A percentile compares a stretch with the other conserved stretches of the same genome.
Conservation (phyloP, 1,284 basidiomycete species). For the Puccinia polysora region DNA sequence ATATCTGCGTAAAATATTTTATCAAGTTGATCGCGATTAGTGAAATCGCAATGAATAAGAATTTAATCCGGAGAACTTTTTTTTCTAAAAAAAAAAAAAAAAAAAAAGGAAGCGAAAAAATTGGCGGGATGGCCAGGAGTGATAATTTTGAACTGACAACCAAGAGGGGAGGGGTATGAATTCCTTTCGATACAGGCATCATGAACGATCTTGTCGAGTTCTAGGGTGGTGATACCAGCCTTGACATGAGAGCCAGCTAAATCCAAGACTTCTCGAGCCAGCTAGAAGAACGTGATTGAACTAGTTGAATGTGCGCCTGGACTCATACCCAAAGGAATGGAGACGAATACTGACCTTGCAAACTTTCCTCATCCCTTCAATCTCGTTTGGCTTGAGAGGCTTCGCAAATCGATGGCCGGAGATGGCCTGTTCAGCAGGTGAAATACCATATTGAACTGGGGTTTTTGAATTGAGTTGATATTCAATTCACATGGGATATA, state of each 20-base stretch:
- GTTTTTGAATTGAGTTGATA: too few relatives aligned
- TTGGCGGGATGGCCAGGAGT: background rate
- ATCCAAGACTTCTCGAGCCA: slow-evolving; percentile 85
- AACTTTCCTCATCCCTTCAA: slow-evolving; percentile 71
- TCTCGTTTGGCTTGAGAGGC: slow-evolving; percentile 61
- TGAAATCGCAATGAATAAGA: too few relatives aligned
- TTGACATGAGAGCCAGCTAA: slow-evolving; percentile 75
- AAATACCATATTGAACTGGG: slow-evolving; percentile 40
- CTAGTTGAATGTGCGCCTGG: too few relatives aligned
- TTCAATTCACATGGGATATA: background rate
- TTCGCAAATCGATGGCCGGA: slow-evolving; percentile 36
- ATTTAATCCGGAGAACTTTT: background rate
- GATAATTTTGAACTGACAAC: slow-evolving; percentile 59
- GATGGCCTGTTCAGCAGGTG: slow-evolving; percentile 43
- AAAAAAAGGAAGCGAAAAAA: background rate
- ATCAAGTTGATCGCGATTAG: too few relatives aligned
- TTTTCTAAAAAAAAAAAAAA: background rate
- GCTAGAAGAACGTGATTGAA: too few relatives aligned
- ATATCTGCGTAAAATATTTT: slow-evolving; percentile 59
- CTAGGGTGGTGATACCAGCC: slow-evolving; percentile 91
- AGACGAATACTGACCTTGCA: slow-evolving; percentile 61
- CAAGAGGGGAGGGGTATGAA: slow-evolving; percentile 88
- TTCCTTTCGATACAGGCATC: slow-evolving; percentile 83
- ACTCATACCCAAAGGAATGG: background rate
- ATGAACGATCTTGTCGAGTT: slow-evolving; percentile 86